phyloP scores from a whole-genome alignment of 2,329 filamentous ascomycete genomes.

The Aspergillus persii region DNA sequence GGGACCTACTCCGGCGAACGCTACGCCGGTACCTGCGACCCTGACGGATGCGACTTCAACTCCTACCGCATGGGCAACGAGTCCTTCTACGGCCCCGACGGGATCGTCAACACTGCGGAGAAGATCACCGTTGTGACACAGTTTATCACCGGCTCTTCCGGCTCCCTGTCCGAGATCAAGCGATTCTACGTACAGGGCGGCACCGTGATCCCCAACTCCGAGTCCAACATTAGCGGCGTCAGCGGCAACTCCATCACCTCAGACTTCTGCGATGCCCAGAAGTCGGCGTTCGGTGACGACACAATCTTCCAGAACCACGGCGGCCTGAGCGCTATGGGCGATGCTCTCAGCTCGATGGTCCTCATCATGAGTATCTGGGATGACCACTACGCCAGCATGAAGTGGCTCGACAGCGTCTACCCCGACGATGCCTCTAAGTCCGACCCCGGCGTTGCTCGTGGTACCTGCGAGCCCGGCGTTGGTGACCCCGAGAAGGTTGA shows the following conservation, averaged over 20 bases:
- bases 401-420: conserved; percentile 69
- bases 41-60: conserved; percentile 72
- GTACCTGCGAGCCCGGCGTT: conserved; percentile 52
- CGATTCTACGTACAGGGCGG: conserved; percentile 65
- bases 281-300: conserved; percentile 55
- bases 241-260: conserved; percentile 55
- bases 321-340: conserved; percentile 54
- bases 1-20: conserved; percentile 52
- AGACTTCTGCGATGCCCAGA: conserved; percentile 56
- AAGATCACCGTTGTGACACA: conserved; percentile 67
- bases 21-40: conserved; percentile 63
- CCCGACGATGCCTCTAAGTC: conserved; percentile 48
- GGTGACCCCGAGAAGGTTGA: conserved; percentile 55
- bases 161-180: conserved; percentile 57
- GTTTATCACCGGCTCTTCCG: conserved; percentile 55
- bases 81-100: conserved; percentile 60
- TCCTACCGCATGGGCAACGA: conserved; percentile 63
- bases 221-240: conserved; percentile 46
- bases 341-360: conserved; percentile 57
- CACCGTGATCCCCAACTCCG: conserved; percentile 56
- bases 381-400: conserved; percentile 67
- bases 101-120: conserved; percentile 57
- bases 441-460: conserved; percentile 51
- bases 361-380: conserved; percentile 62
- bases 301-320: conserved; percentile 54